A percentile compares a stretch with the other conserved stretches of the same genome.
Evolutionary conservation across 1,139 yeast genomes (phyloP).

Genomic region (Groenewaldozyma auringiensis): DNA sequence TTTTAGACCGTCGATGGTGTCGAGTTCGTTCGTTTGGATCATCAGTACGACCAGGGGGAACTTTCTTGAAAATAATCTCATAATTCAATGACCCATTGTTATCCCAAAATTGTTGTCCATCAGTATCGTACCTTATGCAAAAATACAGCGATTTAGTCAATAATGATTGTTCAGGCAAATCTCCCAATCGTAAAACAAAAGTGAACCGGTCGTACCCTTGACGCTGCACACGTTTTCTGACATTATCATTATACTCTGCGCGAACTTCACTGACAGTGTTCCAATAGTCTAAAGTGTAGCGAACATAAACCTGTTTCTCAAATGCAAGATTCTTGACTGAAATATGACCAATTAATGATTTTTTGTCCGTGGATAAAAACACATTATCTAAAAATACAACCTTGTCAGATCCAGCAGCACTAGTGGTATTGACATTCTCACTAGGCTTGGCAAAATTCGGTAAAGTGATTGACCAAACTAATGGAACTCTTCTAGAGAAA

Average conservation of each 20-base stretch:
- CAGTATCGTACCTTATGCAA: conserved; percentile 52
- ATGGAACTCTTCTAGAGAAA: not conserved
- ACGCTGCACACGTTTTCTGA: conserved; percentile 38
- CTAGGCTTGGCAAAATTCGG: conserved; percentile 8
- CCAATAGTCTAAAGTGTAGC: conserved; percentile 71
- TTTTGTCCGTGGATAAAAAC: conserved; percentile 50
- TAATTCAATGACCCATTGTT: conserved; percentile 59
- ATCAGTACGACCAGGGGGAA: conserved; percentile 6
- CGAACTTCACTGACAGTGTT: conserved; percentile 60
- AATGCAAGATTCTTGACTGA: conserved; percentile 66
- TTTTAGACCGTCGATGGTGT: conserved; percentile 12
- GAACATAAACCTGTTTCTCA: conserved; percentile 52
- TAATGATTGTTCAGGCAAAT: conserved; percentile 27
- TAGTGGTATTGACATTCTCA: conserved; percentile 4
- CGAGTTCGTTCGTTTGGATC: not conserved
- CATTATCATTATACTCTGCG: conserved; percentile 54
- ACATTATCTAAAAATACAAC: conserved; percentile 57
- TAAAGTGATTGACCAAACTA: conserved; percentile 9
- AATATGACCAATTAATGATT: conserved; percentile 57
- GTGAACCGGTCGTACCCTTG: conserved; percentile 39
- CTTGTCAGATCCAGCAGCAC: conserved; percentile 27
- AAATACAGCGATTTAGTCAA: conserved; percentile 36
- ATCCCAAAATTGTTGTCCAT: conserved; percentile 64
- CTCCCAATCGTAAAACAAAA: conserved; percentile 37
- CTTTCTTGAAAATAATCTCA: conserved; percentile 39